Percentiles rank a stretch among this genome's conserved stretches.
Conservation (phyloP, 192 early-diverging fungal genomes). For the Haplosporangium gracile region DNA sequence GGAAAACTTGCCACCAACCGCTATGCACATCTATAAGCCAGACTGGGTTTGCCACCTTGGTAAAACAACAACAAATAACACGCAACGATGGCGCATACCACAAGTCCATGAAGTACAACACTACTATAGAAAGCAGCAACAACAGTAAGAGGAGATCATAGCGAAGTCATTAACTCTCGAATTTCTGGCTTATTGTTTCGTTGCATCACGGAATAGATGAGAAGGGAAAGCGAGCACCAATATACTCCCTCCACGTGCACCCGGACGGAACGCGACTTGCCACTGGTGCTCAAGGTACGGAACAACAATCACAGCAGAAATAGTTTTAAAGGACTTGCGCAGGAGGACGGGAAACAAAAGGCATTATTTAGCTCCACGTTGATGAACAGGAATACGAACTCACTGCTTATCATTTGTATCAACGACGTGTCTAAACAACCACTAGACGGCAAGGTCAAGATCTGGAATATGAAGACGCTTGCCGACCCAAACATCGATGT, state of each 20-base stretch:
- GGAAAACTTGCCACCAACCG: background rate
- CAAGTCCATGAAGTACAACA: background rate
- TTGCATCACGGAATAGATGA: slow-evolving; percentile 35
- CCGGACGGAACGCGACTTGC: slow-evolving; percentile 85
- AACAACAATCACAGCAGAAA: background rate
- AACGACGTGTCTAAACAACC: background rate
- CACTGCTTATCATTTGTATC: background rate
- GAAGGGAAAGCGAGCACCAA: slow-evolving; percentile 64
- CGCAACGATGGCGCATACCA: too few relatives aligned
- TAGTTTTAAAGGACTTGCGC: background rate
- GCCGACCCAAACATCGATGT: slow-evolving; percentile 61
- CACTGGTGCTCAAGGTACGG: slow-evolving; percentile 84
- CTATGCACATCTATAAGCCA: slow-evolving; percentile 54
- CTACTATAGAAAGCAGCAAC: background rate
- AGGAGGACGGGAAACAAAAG: background rate
- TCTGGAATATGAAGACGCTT: slow-evolving; percentile 88
- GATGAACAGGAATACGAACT: background rate
- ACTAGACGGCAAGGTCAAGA: slow-evolving; percentile 86
- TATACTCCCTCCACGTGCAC: slow-evolving; percentile 93
- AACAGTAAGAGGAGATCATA: background rate
- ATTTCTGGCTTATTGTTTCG: background rate
- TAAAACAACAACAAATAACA: slow-evolving; percentile 5
- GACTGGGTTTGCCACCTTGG: slow-evolving; percentile 53
- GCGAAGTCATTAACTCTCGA: background rate
- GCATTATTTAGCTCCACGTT: background rate